phyloP scores from a whole-genome alignment of 768 basidiomycete species.

The Daedaleopsis sinensis region DNA sequence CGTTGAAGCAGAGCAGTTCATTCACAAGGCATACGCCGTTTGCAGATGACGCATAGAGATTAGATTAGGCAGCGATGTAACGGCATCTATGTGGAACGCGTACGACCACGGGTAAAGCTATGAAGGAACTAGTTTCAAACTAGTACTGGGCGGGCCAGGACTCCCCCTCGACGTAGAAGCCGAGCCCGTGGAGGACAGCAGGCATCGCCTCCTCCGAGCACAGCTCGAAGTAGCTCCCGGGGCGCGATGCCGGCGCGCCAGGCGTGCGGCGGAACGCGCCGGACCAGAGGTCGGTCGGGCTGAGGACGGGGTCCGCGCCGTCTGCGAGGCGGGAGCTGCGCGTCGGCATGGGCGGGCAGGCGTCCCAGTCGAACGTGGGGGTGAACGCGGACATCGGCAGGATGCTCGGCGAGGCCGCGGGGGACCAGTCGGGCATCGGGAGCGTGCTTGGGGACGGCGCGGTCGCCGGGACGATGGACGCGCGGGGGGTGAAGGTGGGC shows the following conservation, averaged over 20 bases:
- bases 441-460: constrained; percentile 7
- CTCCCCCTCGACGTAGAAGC: neutral
- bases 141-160: neutral
- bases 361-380: constrained; percentile 5
- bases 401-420: constrained; percentile 12
- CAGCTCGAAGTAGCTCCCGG: constrained; percentile 14
- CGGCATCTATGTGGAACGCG: no score
- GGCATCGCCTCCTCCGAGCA: constrained; percentile 5
- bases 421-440: neutral
- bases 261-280: constrained; percentile 17
- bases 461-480: constrained; percentile 1
- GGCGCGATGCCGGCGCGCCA: constrained; percentile 12
- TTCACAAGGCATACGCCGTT: no score
- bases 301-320: constrained; percentile 11
- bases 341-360: neutral
- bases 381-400: constrained; percentile 9
- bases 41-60: no score
- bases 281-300: constrained; percentile 11
- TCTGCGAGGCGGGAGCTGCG: constrained; percentile 8
- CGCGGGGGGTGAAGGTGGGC: constrained; percentile 5
- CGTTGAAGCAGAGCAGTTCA: no score
- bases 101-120: neutral
- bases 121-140: neutral
- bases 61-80: no score
- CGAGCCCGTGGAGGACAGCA: constrained; percentile 4